Evolutionary conservation across 140 eudicot species (phyloP).

Genomic region (Stevia rebaudiana): DNA sequence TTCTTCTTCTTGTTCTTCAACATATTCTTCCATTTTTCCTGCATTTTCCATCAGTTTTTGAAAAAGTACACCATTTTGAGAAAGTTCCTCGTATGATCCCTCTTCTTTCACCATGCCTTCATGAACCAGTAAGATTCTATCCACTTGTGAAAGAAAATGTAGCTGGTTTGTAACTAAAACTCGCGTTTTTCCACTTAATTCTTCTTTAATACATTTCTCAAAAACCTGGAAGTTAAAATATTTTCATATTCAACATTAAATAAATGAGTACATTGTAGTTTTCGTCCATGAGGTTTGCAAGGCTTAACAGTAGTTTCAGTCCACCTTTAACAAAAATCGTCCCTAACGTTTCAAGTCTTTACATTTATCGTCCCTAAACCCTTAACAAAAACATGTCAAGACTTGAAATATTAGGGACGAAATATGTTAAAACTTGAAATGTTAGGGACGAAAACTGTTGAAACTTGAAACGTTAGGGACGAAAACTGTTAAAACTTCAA

Average conservation of each 20-base stretch:
- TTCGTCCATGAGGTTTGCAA: no score
- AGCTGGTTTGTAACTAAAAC: slow-evolving; percentile 92
- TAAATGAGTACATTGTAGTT: no score
- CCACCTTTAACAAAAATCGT: no score
- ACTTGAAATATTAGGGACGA: no score
- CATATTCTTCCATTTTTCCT: slow-evolving; percentile 89
- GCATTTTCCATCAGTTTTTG: slow-evolving; percentile 95
- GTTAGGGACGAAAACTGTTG: no score
- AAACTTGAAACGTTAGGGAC: no score
- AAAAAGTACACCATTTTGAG: slow-evolving; percentile 57
- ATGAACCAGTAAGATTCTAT: slow-evolving; percentile 68
- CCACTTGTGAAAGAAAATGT: slow-evolving; percentile 95
- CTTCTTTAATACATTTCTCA: slow-evolving; percentile 76
- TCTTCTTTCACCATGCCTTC: slow-evolving; percentile 89
- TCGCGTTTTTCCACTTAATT: slow-evolving; percentile 76
- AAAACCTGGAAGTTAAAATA: slow-evolving; percentile 51
- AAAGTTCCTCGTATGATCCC: slow-evolving; percentile 87
- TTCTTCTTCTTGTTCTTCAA: slow-evolving; percentile 39
- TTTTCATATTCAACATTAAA: neutral
- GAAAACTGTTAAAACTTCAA: no score
- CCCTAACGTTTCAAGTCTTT: no score
- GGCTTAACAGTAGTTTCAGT: no score
- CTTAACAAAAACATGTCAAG: no score
- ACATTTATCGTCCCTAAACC: no score
- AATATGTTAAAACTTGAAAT: no score